These are phyloP conservation scores for Tuber borchii DNA, from an alignment of 495 filamentous ascomycete genomes.

Conservation along the genomic window DNA sequence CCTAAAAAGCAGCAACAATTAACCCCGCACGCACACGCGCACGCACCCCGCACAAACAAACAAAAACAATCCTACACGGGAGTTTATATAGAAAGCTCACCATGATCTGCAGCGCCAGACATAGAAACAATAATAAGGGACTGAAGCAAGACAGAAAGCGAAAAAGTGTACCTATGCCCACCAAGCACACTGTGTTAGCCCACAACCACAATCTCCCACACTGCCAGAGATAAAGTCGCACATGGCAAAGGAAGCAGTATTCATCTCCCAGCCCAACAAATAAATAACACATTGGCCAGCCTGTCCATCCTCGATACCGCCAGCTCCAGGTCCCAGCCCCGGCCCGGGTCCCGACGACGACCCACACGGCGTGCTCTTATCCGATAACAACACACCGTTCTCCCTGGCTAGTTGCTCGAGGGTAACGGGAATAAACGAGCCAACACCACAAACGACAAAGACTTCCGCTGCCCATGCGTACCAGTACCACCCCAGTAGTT, in stretches of 20 bases:
- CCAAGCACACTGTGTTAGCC: constrained; percentile 16
- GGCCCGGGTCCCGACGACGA: constrained; percentile 25
- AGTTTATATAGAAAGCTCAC: constrained; percentile 46
- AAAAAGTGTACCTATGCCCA: constrained; percentile 68
- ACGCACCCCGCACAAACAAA: background rate
- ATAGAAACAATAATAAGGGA: constrained; percentile 88
- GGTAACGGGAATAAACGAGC: constrained; percentile 94
- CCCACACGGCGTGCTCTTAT: constrained; percentile 65
- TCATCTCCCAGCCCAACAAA: constrained; percentile 76
- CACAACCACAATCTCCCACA: constrained; percentile 5
- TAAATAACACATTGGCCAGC: constrained; percentile 75
- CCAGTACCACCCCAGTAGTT: constrained; percentile 89
- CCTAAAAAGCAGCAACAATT: constrained; percentile 21
- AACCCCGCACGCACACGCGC: background rate
- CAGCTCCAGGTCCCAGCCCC: constrained; percentile 21
- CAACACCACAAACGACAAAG: constrained; percentile 89
- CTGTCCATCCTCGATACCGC: constrained; percentile 40
- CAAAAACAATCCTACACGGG: background rate
- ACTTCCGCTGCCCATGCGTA: constrained; percentile 98
- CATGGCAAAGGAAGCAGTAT: constrained; percentile 96
- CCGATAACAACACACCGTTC: constrained; percentile 72
- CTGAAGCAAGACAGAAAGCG: constrained; percentile 80
- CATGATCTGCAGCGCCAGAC: constrained; percentile 92
- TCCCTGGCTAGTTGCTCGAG: constrained; percentile 89
- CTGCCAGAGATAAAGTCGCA: constrained; percentile 21